Evolutionary conservation across 202 grass and related monocot species (phyloP).

Genomic region (Schoenoplectus tabernaemontani): DNA sequence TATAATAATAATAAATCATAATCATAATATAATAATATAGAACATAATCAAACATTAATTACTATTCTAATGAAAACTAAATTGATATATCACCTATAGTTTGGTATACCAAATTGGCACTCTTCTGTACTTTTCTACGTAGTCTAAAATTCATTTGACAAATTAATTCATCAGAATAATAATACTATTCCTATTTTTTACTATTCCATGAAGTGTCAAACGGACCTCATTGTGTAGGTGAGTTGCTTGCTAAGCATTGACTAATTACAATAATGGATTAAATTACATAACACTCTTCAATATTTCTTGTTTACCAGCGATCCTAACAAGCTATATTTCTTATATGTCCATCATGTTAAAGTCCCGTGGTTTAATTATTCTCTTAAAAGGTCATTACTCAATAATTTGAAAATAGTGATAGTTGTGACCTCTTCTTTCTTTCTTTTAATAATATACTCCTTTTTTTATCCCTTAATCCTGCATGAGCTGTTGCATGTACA

Average conservation of each 20-base stretch:
- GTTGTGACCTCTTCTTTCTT: neutral
- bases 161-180: too few relatives aligned
- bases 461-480: neutral
- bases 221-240: too few relatives aligned
- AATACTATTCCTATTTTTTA: too few relatives aligned
- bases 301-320: neutral
- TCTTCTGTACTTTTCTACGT: too few relatives aligned
- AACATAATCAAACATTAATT: too few relatives aligned
- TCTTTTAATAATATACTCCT: neutral
- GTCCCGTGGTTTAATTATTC: neutral
- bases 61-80: too few relatives aligned
- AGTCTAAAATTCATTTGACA: too few relatives aligned
- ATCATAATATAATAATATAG: too few relatives aligned
- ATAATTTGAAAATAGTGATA: neutral
- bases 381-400: neutral
- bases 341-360: neutral
- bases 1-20: too few relatives aligned
- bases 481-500: neutral
- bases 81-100: too few relatives aligned
- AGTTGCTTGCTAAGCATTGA: neutral
- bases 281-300: neutral
- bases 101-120: too few relatives aligned
- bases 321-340: neutral
- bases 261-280: neutral
- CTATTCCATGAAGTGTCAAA: too few relatives aligned